Evolutionary conservation across 1,284 basidiomycete genomes (phyloP).

Genomic region (Trichosporon asahii): DNA sequence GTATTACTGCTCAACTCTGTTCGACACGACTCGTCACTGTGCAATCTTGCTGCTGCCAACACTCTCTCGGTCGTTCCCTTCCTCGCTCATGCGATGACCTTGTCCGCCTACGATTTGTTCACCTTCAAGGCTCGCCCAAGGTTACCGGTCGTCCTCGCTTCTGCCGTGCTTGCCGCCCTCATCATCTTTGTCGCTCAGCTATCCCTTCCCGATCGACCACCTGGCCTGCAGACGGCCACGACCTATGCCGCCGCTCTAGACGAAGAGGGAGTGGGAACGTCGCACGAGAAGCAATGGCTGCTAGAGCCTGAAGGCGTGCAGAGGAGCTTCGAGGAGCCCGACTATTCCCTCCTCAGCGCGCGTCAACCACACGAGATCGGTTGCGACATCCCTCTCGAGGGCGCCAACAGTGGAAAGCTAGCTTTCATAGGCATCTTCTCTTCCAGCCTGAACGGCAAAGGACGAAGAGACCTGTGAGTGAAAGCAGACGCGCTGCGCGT

Average conservation of each 20-base stretch:
- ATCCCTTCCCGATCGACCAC: neutral
- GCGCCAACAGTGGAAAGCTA: constrained; percentile 39
- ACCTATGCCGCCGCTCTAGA: constrained; percentile 1
- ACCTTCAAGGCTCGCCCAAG: constrained; percentile 2
- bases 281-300: neutral
- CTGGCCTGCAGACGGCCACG: neutral
- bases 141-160: constrained; percentile 4
- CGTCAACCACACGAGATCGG: constrained; percentile 50
- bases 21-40: neutral
- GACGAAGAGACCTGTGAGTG: constrained; percentile 47
- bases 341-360: constrained; percentile 45
- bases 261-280: neutral
- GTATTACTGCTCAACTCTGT: neutral
- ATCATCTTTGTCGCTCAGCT: neutral
- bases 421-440: constrained; percentile 51
- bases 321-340: constrained; percentile 48
- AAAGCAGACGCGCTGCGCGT: neutral
- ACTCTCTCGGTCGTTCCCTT: neutral
- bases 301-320: neutral
- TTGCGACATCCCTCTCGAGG: constrained; percentile 46
- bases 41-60: neutral
- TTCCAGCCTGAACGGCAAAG: constrained; percentile 28
- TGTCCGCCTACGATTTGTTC: constrained; percentile 8
- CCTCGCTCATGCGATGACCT: constrained; percentile 3
- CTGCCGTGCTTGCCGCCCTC: constrained; percentile 2